Base-by-base conservation (phyloP, 352 stramenopile genomes). In the Pilasporangium apinafurcum region DNA sequence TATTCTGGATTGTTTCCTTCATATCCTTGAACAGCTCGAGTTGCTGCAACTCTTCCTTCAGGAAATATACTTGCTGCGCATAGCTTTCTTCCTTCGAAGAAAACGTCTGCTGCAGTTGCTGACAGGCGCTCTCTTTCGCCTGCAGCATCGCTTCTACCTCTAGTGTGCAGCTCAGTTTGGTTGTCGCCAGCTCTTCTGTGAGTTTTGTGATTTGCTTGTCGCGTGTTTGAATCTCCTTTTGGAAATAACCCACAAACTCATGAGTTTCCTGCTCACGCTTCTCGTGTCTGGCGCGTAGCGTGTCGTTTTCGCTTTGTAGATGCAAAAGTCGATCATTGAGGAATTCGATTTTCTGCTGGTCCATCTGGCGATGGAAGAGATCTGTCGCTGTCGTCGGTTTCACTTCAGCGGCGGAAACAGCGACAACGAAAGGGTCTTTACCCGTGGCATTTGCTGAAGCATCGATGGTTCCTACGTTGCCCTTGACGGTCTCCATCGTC, bases 171-270 rank as follows among this genome's bases (percentile, higher is more conserved):
- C 62, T 72, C 26, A 91, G 51, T 33, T 83, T 78, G 22, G 60
- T 54, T 3, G 68, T 56, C 24, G 73, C 67, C 4, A 95, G 56
- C 45, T 97, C 75, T 48, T 96, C 88, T 12, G 69, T 85, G 13
- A 97, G 62, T 44, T 84, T 77, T 9, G 67, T 70, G 38, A 85
- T 62, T 42, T 83, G 68, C 48, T 77, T 83, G 57, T 91, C 79
- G 22, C 79, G 70, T 14, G 71, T 78, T 42, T 96, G 83, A 39
- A 97, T 86, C 55, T 97, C 81, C 40, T 87, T 79, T 51, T 97
- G 88, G 55, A 97, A 97, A 62, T 97, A 97, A 6, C 83, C 74
- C 18, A 97, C 88, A 33, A 97, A 96, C 62, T 98, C 90, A 55
- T 96, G 84, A 9, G 86, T 97, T 59, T 98, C 87, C 53, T 94